Evolutionary conservation across 306 rosid species (phyloP).

Genomic region (Biancaea sappan): DNA sequence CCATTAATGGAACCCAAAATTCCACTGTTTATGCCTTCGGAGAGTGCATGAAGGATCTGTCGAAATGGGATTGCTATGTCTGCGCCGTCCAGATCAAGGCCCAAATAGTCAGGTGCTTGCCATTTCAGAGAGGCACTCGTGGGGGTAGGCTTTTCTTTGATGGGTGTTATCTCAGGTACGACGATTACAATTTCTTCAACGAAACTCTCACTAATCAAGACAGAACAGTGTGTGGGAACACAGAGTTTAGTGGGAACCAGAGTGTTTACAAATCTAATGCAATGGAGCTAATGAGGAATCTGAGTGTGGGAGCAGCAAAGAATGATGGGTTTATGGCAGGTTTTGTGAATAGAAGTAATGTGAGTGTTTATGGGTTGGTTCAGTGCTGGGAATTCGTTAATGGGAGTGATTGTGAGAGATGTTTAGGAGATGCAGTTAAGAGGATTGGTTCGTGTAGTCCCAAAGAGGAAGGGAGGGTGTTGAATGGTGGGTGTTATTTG

Average conservation of each 20-base stretch:
- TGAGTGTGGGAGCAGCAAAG: constrained; percentile 50
- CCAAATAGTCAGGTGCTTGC: constrained; percentile 58
- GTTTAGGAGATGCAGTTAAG: constrained; percentile 51
- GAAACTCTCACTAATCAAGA: constrained; percentile 46
- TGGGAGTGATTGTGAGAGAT: constrained; percentile 42
- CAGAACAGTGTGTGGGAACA: constrained; percentile 43
- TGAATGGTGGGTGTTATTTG: constrained; percentile 72
- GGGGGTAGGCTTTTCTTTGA: constrained; percentile 64
- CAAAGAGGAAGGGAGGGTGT: constrained; percentile 63
- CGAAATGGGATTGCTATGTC: constrained; percentile 56
- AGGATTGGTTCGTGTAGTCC: constrained; percentile 49
- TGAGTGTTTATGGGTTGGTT: constrained; percentile 67
- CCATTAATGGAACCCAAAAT: constrained; percentile 49
- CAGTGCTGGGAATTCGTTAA: constrained; percentile 71
- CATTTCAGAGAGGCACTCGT: constrained; percentile 55
- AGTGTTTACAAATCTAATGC: constrained; percentile 42
- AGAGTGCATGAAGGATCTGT: constrained; percentile 70
- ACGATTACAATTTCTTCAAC: constrained; percentile 52
- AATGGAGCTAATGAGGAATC: constrained; percentile 51
- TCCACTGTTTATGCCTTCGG: constrained; percentile 56
- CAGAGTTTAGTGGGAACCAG: constrained; percentile 30
- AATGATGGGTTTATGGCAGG: constrained; percentile 58
- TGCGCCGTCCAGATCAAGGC: constrained; percentile 72
- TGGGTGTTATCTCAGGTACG: constrained; percentile 69
- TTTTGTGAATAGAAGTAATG: constrained; percentile 35